Evolutionary conservation across 2,329 filamentous ascomycete species (phyloP).

Genomic region (Clonostachys rosea): DNA sequence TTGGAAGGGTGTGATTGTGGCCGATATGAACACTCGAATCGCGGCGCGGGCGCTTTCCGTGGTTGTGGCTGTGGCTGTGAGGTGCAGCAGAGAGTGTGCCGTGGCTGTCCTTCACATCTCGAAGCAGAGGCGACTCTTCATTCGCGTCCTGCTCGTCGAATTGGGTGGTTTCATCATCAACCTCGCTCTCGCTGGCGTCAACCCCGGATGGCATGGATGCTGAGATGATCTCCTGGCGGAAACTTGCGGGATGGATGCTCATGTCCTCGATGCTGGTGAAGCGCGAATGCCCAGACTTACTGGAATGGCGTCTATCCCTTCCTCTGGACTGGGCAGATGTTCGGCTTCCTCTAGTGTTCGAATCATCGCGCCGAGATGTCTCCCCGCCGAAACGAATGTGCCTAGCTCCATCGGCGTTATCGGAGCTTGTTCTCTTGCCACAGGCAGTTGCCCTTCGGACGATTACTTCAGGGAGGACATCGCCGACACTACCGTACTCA

Average conservation of each 20-base stretch:
- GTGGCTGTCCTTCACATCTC: slow-evolving; percentile 23
- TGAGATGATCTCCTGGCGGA: slow-evolving; percentile 88
- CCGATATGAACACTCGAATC: slow-evolving; percentile 58
- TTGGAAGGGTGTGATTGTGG: slow-evolving; percentile 79
- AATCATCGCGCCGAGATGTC: slow-evolving; percentile 14
- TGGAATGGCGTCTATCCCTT: slow-evolving; percentile 37
- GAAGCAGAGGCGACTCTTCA: slow-evolving; percentile 44
- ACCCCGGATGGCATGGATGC: slow-evolving; percentile 54
- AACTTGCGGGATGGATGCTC: slow-evolving; percentile 82
- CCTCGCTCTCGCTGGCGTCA: slow-evolving; percentile 44
- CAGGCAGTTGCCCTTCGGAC: slow-evolving; percentile 40
- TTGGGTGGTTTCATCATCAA: slow-evolving; percentile 40
- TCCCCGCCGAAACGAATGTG: slow-evolving; percentile 33
- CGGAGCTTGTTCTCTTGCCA: slow-evolving; percentile 15
- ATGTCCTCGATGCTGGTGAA: slow-evolving; percentile 67
- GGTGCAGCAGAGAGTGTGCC: slow-evolving; percentile 15
- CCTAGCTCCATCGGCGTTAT: slow-evolving; percentile 24
- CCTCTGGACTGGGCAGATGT: slow-evolving; percentile 25
- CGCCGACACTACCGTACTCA: slow-evolving; percentile 47
- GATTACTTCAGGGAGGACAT: slow-evolving; percentile 58
- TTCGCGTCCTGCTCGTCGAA: slow-evolving; percentile 35
- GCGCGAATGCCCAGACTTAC: slow-evolving; percentile 49
- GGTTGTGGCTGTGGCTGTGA: slow-evolving; percentile 7
- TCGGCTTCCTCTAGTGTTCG: slow-evolving; percentile 18
- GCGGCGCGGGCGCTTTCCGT: slow-evolving; percentile 13